Evolutionary conservation across 495 filamentous ascomycete species (phyloP).

Genomic region (Mytilinidion resinicola): DNA sequence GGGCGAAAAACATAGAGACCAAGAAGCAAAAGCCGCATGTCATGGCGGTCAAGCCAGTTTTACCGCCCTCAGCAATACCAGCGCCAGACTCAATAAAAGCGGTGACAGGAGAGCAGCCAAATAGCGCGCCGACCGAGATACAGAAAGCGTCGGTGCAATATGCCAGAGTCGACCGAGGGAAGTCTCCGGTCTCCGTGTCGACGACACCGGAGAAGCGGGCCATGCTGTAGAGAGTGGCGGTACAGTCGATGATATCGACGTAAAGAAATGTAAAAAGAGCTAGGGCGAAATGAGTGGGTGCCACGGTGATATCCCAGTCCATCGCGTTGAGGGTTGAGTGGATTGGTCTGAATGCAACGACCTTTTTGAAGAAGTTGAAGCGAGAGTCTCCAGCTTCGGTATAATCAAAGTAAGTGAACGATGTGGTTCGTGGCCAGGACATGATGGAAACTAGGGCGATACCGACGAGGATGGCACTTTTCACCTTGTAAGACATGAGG

Average conservation of each 20-base stretch:
- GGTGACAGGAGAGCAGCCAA: conserved; percentile 71
- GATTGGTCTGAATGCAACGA: conserved; percentile 74
- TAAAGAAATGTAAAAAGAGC: conserved; percentile 82
- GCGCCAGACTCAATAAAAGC: conserved; percentile 81
- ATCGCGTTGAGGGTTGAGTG: conserved; percentile 56
- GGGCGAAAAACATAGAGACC: conserved; percentile 77
- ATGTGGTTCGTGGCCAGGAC: conserved; percentile 69
- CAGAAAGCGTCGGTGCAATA: conserved; percentile 74
- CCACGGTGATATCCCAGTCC: conserved; percentile 59
- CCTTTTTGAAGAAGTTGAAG: conserved; percentile 79
- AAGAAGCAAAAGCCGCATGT: conserved; percentile 75
- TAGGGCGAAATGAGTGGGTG: conserved; percentile 65
- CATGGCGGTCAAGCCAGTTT: conserved; percentile 74
- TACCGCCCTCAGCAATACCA: conserved; percentile 77
- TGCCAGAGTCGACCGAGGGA: conserved; percentile 71
- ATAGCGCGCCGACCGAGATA: conserved; percentile 69
- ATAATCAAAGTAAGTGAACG: conserved; percentile 72
- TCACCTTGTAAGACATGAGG: conserved; percentile 76
- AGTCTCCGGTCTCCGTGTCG: conserved; percentile 66
- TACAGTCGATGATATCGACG: conserved; percentile 76
- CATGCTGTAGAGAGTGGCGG: conserved; percentile 78
- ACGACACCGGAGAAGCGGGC: conserved; percentile 71
- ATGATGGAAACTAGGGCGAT: conserved; percentile 78
- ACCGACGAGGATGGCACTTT: conserved; percentile 72
- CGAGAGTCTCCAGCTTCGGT: conserved; percentile 53